Conservation (phyloP, 2,329 filamentous ascomycete species). For the Triangularia setosa region DNA sequence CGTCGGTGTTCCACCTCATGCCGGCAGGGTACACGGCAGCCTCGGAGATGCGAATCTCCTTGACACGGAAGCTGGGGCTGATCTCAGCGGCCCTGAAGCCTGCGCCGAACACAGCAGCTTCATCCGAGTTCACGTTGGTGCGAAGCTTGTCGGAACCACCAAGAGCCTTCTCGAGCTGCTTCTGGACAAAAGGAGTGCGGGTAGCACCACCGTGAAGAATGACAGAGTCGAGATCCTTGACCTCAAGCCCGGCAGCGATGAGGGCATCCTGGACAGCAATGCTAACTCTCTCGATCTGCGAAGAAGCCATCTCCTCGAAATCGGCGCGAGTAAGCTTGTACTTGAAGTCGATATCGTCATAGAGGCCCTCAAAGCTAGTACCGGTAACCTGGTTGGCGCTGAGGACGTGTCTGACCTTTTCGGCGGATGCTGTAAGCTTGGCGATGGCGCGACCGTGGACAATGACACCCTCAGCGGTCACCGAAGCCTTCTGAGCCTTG, state of each 20-base stretch:
- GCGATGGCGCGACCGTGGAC: conserved; percentile 79
- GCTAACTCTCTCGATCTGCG: conserved; percentile 64
- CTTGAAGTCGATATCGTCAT: conserved; percentile 88
- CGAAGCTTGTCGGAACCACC: conserved; percentile 75
- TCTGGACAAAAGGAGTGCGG: conserved; percentile 92
- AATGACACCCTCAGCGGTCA: conserved; percentile 61
- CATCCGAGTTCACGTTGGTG: conserved; percentile 93
- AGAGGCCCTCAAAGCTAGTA: conserved; percentile 80
- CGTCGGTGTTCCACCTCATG: conserved; percentile 68
- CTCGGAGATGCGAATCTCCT: conserved; percentile 87
- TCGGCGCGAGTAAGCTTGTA: conserved; percentile 78
- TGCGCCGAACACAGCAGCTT: conserved; percentile 92
- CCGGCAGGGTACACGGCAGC: conserved; percentile 68
- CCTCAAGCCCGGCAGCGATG: conserved; percentile 64
- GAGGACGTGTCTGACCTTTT: conserved; percentile 79
- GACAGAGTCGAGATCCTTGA: conserved; percentile 78
- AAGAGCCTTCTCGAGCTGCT: conserved; percentile 71
- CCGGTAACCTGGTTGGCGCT: conserved; percentile 86
- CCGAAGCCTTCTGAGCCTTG: conserved; percentile 60
- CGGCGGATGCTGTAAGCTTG: conserved; percentile 89
- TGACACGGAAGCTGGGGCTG: conserved; percentile 94
- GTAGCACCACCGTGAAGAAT: conserved; percentile 90
- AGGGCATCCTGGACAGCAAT: conserved; percentile 71
- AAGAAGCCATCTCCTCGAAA: conserved; percentile 74
- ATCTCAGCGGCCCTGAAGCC: conserved; percentile 90